Percentiles rank a stretch among this genome's conserved stretches.
phyloP scores from a whole-genome alignment of 83 land plant species.

The Picea engelmannii region DNA sequence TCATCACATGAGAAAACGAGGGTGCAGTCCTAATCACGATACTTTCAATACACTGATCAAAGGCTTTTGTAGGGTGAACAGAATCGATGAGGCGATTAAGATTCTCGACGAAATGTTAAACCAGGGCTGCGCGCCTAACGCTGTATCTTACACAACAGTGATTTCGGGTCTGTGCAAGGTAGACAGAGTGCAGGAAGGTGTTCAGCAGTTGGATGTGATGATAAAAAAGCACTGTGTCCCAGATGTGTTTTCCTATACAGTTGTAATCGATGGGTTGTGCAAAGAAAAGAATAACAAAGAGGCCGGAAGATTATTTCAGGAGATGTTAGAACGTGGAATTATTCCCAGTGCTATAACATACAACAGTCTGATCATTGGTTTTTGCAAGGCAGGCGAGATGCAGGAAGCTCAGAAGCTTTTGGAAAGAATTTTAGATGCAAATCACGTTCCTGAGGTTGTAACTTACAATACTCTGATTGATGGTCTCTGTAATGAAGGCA shows the following conservation, averaged over 20 bases:
- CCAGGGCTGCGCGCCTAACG: conserved; percentile 18
- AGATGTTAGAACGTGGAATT: conserved; percentile 30
- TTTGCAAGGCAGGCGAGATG: conserved; percentile 33
- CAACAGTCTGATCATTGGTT: conserved; percentile 28
- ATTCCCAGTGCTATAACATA: conserved; percentile 19
- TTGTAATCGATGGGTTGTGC: conserved; percentile 35
- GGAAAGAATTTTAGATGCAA: conserved; percentile 19
- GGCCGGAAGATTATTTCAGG: conserved; percentile 40
- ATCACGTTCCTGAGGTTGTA: conserved; percentile 3
- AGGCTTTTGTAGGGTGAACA: conserved; percentile 27
- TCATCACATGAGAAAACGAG: conserved; percentile 37
- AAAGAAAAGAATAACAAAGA: conserved; percentile 27
- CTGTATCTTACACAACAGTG: conserved; percentile 23
- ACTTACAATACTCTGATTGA: conserved; percentile 40
- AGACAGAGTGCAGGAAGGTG: conserved; percentile 27
- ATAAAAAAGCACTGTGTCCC: conserved; percentile 22
- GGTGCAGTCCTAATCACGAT: conserved; percentile 41
- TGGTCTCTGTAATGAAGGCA: conserved; percentile 31
- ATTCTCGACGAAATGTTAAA: conserved; percentile 33
- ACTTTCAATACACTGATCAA: conserved; percentile 42
- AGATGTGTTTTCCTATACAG: conserved; percentile 17
- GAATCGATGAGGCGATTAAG: conserved; percentile 27
- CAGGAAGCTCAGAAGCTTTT: conserved; percentile 28
- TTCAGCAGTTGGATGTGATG: conserved; percentile 41
- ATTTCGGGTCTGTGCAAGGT: conserved; percentile 41